Conservation (phyloP, 2,329 filamentous ascomycete genomes). For the Exutisphaerella laricina region DNA sequence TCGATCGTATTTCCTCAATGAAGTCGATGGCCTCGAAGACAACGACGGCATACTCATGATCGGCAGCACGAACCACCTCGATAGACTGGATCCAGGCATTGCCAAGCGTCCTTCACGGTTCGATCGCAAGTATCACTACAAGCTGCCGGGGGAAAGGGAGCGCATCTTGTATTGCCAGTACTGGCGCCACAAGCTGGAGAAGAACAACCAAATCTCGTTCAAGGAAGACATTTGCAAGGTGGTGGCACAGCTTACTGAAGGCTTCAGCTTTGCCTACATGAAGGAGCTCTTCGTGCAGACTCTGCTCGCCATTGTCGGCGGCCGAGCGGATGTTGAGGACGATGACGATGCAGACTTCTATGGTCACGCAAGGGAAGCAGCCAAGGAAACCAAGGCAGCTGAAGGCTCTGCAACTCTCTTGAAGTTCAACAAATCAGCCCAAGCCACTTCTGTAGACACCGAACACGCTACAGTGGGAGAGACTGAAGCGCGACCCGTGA, state of each 20-base stretch:
- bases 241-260: conserved; percentile 55
- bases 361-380: conserved; percentile 10
- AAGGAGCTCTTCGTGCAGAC: conserved; percentile 63
- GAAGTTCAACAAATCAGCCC: conserved; percentile 7
- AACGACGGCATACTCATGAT: conserved; percentile 66
- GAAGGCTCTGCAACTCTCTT: conserved; percentile 6
- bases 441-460: neutral
- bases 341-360: conserved; percentile 17
- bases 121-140: conserved; percentile 62
- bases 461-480: conserved; percentile 3
- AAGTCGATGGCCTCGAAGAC: conserved; percentile 61
- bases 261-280: conserved; percentile 63
- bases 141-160: conserved; percentile 44
- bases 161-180: conserved; percentile 56
- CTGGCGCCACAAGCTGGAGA: conserved; percentile 55
- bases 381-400: conserved; percentile 13
- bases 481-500: conserved; percentile 4
- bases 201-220: conserved; percentile 50
- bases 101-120: conserved; percentile 59
- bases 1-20: conserved; percentile 65
- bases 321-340: conserved; percentile 18
- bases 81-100: conserved; percentile 60
- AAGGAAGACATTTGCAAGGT: conserved; percentile 34
- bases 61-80: conserved; percentile 44
- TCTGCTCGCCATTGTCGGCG: conserved; percentile 48